Conservation (phyloP, 495 filamentous ascomycete genomes). For the Gamarada debralockiae region DNA sequence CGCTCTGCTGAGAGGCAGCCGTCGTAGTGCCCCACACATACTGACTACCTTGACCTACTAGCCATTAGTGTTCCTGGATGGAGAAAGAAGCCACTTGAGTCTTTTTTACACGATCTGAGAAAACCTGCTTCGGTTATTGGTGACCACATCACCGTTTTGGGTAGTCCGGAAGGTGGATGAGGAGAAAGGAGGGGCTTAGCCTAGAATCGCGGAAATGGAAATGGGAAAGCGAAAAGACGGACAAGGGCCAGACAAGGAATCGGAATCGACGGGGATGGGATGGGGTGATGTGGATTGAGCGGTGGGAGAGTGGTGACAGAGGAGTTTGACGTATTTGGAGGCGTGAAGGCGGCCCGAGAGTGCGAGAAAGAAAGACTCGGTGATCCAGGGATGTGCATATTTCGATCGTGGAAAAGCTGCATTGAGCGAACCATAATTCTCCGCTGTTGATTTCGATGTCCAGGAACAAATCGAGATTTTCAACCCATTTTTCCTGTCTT, state of each 20-base stretch:
- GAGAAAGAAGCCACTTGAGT: constrained; percentile 6
- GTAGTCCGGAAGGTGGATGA: background rate
- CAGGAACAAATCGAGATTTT: constrained; percentile 7
- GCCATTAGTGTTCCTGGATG: background rate
- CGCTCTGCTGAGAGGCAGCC: background rate
- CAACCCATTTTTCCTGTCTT: background rate
- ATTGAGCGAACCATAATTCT: constrained; percentile 7
- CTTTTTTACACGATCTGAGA: background rate
- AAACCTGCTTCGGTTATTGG: background rate
- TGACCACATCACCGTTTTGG: background rate
- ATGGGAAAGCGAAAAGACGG: too few relatives aligned
- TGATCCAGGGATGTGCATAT: background rate
- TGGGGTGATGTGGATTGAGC: too few relatives aligned
- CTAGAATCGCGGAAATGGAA: too few relatives aligned
- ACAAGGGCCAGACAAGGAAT: too few relatives aligned
- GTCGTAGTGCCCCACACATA: constrained; percentile 2
- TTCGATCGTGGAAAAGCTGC: background rate
- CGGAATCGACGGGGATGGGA: too few relatives aligned
- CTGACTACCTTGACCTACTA: too few relatives aligned
- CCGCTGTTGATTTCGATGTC: background rate
- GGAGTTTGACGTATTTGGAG: too few relatives aligned
- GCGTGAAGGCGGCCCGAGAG: too few relatives aligned
- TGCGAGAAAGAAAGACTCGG: too few relatives aligned
- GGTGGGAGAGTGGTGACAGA: too few relatives aligned
- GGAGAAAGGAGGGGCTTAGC: too few relatives aligned